A percentile compares a stretch with the other conserved stretches of the same genome.
phyloP scores from a whole-genome alignment of 495 filamentous ascomycete genomes.

The Neurospora sp. region DNA sequence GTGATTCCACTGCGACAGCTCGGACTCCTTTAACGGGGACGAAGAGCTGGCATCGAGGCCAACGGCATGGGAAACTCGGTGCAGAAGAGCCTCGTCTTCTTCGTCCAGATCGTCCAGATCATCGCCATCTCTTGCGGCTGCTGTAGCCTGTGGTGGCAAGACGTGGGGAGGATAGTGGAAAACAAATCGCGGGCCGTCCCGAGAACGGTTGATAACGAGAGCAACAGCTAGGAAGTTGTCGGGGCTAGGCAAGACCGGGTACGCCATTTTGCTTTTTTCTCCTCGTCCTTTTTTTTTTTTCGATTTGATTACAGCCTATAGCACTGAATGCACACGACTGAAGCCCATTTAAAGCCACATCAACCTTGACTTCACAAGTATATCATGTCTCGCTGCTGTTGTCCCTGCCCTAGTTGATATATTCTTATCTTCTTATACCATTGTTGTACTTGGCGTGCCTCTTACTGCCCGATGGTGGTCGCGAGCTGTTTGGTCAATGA shows the following conservation, averaged over 20 bases:
- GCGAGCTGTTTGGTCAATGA: background rate
- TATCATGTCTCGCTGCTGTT: background rate
- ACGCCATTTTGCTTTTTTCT: conserved; percentile 23
- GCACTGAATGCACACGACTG: background rate
- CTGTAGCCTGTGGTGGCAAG: conserved; percentile 17
- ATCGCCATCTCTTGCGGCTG: conserved; percentile 12
- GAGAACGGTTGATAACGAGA: conserved; percentile 70
- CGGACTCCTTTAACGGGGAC: conserved; percentile 22
- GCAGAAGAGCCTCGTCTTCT: conserved; percentile 32
- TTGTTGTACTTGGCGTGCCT: background rate
- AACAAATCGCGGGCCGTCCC: conserved; percentile 72
- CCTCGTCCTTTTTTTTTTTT: background rate
- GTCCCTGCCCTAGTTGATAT: background rate
- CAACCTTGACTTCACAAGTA: background rate
- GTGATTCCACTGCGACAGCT: conserved; percentile 45
- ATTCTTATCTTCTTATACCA: background rate
- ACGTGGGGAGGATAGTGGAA: conserved; percentile 74
- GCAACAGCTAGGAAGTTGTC: conserved; percentile 62
- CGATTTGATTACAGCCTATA: background rate
- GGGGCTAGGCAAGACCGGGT: conserved; percentile 35
- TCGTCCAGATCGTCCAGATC: conserved; percentile 32
- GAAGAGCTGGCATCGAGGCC: conserved; percentile 22
- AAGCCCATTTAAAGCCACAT: background rate
- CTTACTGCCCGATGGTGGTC: background rate
- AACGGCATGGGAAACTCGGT: conserved; percentile 18